Evolutionary conservation across 1,284 basidiomycete genomes (phyloP), one percentile per base, ranked within the genome.

Genomic region (Dichomitus squalens): DNA sequence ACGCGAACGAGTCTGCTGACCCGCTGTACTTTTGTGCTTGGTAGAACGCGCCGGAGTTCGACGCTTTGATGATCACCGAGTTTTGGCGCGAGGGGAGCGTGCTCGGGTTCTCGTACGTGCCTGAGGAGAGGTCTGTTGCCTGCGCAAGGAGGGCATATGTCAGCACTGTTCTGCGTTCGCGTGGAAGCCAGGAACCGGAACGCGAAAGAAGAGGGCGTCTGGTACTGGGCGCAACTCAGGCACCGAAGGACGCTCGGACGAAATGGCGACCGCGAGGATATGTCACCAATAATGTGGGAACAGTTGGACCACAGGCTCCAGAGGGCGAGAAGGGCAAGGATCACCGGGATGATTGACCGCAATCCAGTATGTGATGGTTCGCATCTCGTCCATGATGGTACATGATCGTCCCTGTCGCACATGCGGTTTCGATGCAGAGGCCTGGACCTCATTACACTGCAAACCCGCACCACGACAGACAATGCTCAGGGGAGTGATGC

Each of bases 1-100:
- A 83, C 16, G 76, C 78, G 57, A 86, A 74, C 5, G 84, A 85
- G 60, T 79, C 79, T 23, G 74, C 75, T 64, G 81, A 83, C 55
- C 71, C 75, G 50, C 79, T 81, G 51, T 77, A 74, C 58, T 76
- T 69, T 49, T 82, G 79, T 4, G 74, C 70, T 63, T 80, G 77
- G 68, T 83, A 87, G 64, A 86, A 70, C 16, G 68, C 58, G 59
- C 65, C 54, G 25, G 65, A 61, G 40, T 50, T 61, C 55, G 64
- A 49, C 31, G 64, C 61, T 55, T 58, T 63, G 58, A 63, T 63
- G 58, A 64, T 63, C 48, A 63, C 55, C 29, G 66, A 63, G 46
- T 64, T 57, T 39, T 55, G 57, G 49, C 62, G 62, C 46, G 62
- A 61, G 31, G 62, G 59, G 23, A 64, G 57, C 38, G 43, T 49